Percentiles rank a stretch among this genome's conserved stretches.
These are phyloP conservation scores for Vigna unguiculata DNA, from an alignment of 306 rosid species.

Conservation along the genomic window DNA sequence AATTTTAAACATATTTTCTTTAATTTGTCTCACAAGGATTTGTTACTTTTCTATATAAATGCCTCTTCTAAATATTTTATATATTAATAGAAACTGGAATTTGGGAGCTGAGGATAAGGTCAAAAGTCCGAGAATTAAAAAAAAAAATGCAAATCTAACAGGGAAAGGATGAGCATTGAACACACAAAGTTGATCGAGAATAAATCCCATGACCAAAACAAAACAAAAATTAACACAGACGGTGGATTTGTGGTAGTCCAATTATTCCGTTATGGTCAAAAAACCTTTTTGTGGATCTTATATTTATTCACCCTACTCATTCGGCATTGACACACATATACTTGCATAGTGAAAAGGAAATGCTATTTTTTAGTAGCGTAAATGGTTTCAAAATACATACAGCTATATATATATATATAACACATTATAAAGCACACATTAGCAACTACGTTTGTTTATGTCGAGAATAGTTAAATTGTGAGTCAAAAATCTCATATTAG, in stretches of 20 bases:
- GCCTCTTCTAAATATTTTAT: background rate
- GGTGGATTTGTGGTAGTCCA: slow-evolving; percentile 4
- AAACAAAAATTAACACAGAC: background rate
- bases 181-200: slow-evolving; percentile 16
- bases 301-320: background rate
- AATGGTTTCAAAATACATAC: too few species aligned
- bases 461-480: too few species aligned
- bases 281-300: background rate
- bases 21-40: background rate
- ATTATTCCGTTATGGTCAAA: slow-evolving; percentile 38
- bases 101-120: background rate
- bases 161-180: background rate
- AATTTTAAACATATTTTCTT: background rate
- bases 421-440: too few species aligned
- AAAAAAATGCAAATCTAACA: background rate
- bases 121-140: background rate
- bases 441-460: too few species aligned
- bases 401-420: too few species aligned
- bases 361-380: too few species aligned
- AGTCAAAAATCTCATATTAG: too few species aligned
- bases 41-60: background rate
- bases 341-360: background rate
- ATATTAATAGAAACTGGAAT: background rate
- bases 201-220: background rate
- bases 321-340: background rate